phyloP scores from a whole-genome alignment of 2,329 filamentous ascomycete genomes.

The Amesomyces nigricolor region DNA sequence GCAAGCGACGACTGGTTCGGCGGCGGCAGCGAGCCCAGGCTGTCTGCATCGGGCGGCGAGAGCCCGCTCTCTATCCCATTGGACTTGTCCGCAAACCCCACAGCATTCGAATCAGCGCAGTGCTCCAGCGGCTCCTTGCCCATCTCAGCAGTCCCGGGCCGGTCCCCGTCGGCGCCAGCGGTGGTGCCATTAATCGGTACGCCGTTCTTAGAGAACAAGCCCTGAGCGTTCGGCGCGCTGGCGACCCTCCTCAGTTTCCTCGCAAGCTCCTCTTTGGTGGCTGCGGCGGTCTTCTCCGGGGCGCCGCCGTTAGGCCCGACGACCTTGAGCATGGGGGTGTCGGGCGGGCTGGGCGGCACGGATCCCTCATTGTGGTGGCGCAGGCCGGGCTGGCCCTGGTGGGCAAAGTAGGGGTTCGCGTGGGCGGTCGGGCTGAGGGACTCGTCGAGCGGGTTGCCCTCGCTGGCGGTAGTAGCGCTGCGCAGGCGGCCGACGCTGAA shows the following conservation, averaged over 20 bases:
- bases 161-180: conserved; percentile 36
- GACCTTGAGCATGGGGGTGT: conserved; percentile 75
- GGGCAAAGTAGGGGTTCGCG: conserved; percentile 95
- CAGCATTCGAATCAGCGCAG: conserved; percentile 45
- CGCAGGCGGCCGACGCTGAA: conserved; percentile 84
- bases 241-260: conserved; percentile 89
- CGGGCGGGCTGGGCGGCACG: conserved; percentile 85
- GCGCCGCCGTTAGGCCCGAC: conserved; percentile 58
- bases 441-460: conserved; percentile 87
- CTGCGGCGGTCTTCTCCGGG: conserved; percentile 62
- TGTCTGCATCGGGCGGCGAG: conserved; percentile 42
- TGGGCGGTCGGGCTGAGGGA: conserved; percentile 84
- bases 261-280: conserved; percentile 89
- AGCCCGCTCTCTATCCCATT: conserved; percentile 37
- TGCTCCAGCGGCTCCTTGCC: conserved; percentile 72
- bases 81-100: conserved; percentile 42
- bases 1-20: conserved; percentile 64
- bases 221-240: conserved; percentile 94
- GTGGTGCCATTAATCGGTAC: conserved; percentile 41
- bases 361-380: conserved; percentile 94
- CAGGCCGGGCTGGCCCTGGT: conserved; percentile 88
- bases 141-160: conserved; percentile 79
- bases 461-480: conserved; percentile 85
- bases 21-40: conserved; percentile 58
- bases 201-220: conserved; percentile 63